phyloP scores from a whole-genome alignment of 106 monocot species.

The Xerophyta viscosa region DNA sequence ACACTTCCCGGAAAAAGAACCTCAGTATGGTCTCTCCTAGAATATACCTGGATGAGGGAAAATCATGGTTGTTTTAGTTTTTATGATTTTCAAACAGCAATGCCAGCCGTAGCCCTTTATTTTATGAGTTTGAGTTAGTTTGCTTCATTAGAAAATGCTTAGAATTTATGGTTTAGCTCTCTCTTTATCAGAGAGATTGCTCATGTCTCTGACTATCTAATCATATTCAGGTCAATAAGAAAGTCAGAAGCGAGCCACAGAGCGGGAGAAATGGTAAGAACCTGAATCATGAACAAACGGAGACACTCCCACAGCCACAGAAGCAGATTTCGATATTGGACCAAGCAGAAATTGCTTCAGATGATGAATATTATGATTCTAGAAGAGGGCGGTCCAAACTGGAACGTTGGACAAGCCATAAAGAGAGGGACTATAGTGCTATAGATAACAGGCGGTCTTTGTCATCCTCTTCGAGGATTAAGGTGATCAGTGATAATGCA shows the following conservation, averaged over 20 bases:
- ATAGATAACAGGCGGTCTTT: constrained; percentile 12
- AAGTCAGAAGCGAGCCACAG: constrained; percentile 23
- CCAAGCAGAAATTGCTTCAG: constrained; percentile 35
- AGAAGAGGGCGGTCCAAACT: constrained; percentile 82
- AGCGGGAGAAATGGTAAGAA: no score
- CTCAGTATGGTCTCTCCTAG: no score
- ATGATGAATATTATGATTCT: constrained; percentile 47
- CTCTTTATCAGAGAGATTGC: no score
- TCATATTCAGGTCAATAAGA: constrained; percentile 25
- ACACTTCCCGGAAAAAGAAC: no score
- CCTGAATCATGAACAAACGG: background rate
- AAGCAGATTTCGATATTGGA: constrained; percentile 9
- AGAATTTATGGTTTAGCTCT: no score
- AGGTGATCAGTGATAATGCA: constrained; percentile 16
- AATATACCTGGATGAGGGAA: no score
- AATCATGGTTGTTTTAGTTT: no score
- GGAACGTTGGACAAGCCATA: constrained; percentile 90
- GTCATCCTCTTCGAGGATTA: constrained; percentile 12
- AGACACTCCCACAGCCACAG: constrained; percentile 7
- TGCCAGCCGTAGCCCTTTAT: no score
- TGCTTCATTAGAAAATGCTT: no score
- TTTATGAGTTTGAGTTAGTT: no score
- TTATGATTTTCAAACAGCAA: no score
- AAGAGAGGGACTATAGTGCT: constrained; percentile 59
- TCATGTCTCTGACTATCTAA: no score